Evolutionary conservation across 768 basidiomycete species (phyloP), one percentile per base, ranked within the genome.

Genomic region (Coprinopsis cinerea): DNA sequence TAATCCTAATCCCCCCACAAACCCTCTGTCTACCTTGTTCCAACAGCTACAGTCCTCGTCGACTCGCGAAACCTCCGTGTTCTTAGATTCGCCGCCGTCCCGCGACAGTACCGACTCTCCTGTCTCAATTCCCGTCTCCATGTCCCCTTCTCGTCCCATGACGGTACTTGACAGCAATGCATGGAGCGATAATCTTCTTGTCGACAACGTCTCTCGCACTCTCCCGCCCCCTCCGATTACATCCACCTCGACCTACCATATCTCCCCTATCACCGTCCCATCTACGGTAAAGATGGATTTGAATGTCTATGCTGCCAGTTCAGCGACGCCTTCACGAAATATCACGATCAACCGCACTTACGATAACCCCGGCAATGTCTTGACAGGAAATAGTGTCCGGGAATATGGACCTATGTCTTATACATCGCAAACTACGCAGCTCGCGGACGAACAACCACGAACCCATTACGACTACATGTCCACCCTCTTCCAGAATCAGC

Each of bases 41-140:
- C n/a, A n/a, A n/a, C n/a, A n/a, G n/a, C n/a, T n/a, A n/a, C n/a
- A n/a, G n/a, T n/a, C n/a, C n/a, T n/a, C n/a, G n/a, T n/a, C n/a
- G n/a, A 70, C 68, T 44, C 70, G 69, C 34, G 75, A 68, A 23
- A 75, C 76, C 0, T 77, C 76, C 5, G 63, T 68, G 18, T 10
- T 41, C 41, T 64, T 60, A 3, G 72, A 70, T 18, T 77, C 76
- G 1, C 72, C 77, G 2, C 61, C 61, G 3, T 78, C 82, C 27
- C 73, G 82, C 49, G 73, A 74, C 17, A 80, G 81, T 56, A 86
- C 85, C 15, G 64, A 74, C 30, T 85, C 85, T 3, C 85, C 86
- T n/a, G 69, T 75, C 17, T 71, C 71, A 25, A 67, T 78, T 17
- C 71, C 79, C 2, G 72, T 75, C 44, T 71, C 77, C 1, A 67